Evolutionary conservation across 768 basidiomycete species (phyloP).

Genomic region (Trichaptum fuscoviolaceum): DNA sequence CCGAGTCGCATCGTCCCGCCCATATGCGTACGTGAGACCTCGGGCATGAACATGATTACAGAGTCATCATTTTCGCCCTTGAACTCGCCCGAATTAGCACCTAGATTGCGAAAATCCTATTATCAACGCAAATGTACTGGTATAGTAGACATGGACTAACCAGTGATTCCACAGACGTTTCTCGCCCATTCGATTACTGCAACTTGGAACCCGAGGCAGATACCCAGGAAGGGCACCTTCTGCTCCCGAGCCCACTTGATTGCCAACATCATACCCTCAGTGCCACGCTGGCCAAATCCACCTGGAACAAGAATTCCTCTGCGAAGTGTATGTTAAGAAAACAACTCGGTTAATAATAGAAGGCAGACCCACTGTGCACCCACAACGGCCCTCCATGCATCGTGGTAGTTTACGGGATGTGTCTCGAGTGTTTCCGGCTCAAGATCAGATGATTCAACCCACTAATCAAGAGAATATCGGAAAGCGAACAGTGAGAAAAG

Average conservation of each 20-base stretch:
- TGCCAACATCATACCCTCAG: conserved; percentile 97
- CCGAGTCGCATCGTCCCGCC: conserved; percentile 99
- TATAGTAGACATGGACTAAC: conserved; percentile 32
- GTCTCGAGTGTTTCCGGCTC: conserved; percentile 76
- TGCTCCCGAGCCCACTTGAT: conserved; percentile 96
- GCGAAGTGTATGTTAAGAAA: conserved; percentile 5
- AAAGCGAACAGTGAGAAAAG: conserved; percentile 4
- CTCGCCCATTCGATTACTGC: conserved; percentile 95
- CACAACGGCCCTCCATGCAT: conserved; percentile 91
- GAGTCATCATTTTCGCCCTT: conserved; percentile 37
- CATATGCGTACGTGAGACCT: conserved; percentile 96
- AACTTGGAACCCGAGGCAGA: conserved; percentile 96
- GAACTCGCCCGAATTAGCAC: conserved; percentile 86
- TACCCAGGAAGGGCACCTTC: conserved; percentile 90
- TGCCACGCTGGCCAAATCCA: conserved; percentile 90
- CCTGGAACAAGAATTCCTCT: conserved; percentile 97
- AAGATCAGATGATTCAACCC: conserved; percentile 94
- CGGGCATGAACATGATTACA: conserved; percentile 96
- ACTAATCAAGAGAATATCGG: conserved; percentile 39
- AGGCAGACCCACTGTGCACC: conserved; percentile 63
- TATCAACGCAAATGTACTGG: background rate
- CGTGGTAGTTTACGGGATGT: conserved; percentile 85
- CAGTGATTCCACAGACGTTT: conserved; percentile 65
- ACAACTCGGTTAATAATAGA: conserved; percentile 2
- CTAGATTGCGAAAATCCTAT: conserved; percentile 31